Conservation (phyloP, 139 green algal genomes). For the Tetraselmis chui region DNA sequence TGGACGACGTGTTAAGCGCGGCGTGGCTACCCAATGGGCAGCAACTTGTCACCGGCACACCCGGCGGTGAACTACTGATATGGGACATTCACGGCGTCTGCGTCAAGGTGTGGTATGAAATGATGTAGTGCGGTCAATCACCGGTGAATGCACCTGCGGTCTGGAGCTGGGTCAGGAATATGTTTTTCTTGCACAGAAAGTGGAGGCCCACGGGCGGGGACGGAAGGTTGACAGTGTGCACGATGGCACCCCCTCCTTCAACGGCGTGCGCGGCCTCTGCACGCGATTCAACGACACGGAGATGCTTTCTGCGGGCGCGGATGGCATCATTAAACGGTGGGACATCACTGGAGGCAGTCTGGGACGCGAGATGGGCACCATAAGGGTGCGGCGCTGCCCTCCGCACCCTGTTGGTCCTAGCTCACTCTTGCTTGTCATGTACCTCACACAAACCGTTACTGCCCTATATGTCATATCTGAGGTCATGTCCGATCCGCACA, state of each 20-base stretch:
- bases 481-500: too few species aligned
- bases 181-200: constrained; percentile 6
- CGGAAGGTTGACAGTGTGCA: constrained; percentile 27
- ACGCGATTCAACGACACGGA: constrained; percentile 40
- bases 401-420: background rate
- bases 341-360: constrained; percentile 33
- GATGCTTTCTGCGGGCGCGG: constrained; percentile 21
- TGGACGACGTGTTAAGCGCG: constrained; percentile 36
- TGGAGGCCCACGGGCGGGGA: constrained; percentile 38
- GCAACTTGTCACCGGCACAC: constrained; percentile 38
- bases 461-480: too few species aligned
- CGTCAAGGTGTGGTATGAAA: constrained; percentile 36
- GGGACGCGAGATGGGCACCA: constrained; percentile 34
- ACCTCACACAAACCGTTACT: too few species aligned
- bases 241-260: constrained; percentile 29
- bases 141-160: too few species aligned
- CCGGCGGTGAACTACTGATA: constrained; percentile 33
- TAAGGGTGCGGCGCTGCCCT: constrained; percentile 26
- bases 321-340: constrained; percentile 15
- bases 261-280: constrained; percentile 41
- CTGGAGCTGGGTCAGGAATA: too few species aligned
- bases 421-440: too few species aligned
- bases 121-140: too few species aligned
- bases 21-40: constrained; percentile 30
- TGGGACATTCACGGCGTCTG: constrained; percentile 41